Evolutionary conservation across 2,329 filamentous ascomycete species (phyloP), one percentile per base, ranked within the genome.

Genomic region (Botrytis tulipae): DNA sequence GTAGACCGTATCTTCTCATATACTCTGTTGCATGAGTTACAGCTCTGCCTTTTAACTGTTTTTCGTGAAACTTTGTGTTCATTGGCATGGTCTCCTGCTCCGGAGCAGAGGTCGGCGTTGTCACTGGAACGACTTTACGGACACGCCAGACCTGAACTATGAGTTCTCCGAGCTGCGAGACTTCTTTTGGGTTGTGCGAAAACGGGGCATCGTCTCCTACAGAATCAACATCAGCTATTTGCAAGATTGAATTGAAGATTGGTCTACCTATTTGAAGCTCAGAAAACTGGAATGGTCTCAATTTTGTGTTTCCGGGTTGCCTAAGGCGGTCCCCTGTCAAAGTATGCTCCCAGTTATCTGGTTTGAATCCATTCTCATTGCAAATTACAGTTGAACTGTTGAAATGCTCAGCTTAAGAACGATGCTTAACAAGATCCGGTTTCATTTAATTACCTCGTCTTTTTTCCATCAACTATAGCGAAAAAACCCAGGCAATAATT

Each of bases 341-440:
- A 4, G 14, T n/a, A 29, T 70, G 40, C 12, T 6, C 18, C 65
- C 65, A 70, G 4, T 10, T 10, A 16, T 51, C 44, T 10, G 57
- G 35, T 40, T 70, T 70, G 25, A 73, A 73, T 29, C 72, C 72
- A 37, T 73, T 29, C 8, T 73, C 35, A 44, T 70, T 73, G 29
- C 65, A 73, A 4, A 73, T 62, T 4, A 69, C 59, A 1, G 37
- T 29, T 32, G 57, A 72, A 22, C 61, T 71, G 32, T 60, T 35
- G 57, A 60, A 22, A 35, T 60, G 22, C 18, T 32, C 8, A 60
- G 32, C 29, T 60, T 18, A 35, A 35, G 57, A 35, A 35, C 14
- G 20, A 60, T 35, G 18, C 22, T 35, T 35, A 60, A 32, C 51
- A 57, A 29, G 51, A 57, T 29, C 3, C 6, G 14, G 18, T 6